Percentiles rank a stretch among this genome's conserved stretches.
Conservation (phyloP, 768 basidiomycete species). For the Suillus placidus region DNA sequence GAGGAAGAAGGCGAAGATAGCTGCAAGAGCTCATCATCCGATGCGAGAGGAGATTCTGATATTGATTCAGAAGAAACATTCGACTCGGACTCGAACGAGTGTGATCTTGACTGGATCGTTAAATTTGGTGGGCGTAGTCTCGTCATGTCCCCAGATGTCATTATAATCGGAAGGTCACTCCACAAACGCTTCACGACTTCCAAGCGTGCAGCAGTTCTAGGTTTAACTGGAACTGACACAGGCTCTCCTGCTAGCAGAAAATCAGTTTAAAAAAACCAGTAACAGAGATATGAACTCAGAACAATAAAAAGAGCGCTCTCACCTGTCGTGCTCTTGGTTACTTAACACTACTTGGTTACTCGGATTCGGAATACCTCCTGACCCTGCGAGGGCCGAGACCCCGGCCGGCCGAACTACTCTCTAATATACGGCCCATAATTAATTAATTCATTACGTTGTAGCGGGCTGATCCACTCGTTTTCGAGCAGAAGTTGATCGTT, state of each 20-base stretch:
- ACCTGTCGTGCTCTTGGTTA: constrained; percentile 9
- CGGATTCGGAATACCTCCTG: constrained; percentile 8
- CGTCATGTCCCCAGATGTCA: constrained; percentile 25
- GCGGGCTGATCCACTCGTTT: not conserved
- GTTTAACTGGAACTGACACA: not conserved
- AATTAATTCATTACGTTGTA: not conserved
- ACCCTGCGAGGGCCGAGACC: constrained; percentile 5
- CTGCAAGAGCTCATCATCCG: constrained; percentile 30
- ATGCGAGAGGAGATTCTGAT: constrained; percentile 13
- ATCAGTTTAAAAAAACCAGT: constrained; percentile 1
- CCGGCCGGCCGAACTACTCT: constrained; percentile 1
- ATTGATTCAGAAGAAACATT: constrained; percentile 34
- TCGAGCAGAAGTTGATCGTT: not conserved
- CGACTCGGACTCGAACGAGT: constrained; percentile 39
- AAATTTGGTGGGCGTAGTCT: constrained; percentile 57
- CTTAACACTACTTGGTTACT: constrained; percentile 6
- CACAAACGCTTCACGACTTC: not conserved
- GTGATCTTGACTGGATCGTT: constrained; percentile 39
- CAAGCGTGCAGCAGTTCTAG: not conserved
- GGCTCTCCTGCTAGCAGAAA: constrained; percentile 1
- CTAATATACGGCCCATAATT: not conserved
- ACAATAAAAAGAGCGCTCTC: constrained; percentile 4
- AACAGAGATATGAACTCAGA: not conserved
- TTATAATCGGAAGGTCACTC: not conserved
- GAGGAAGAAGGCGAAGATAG: constrained; percentile 37